phyloP scores from a whole-genome alignment of 306 rosid genomes.

The Gastrolobium bilobum region DNA sequence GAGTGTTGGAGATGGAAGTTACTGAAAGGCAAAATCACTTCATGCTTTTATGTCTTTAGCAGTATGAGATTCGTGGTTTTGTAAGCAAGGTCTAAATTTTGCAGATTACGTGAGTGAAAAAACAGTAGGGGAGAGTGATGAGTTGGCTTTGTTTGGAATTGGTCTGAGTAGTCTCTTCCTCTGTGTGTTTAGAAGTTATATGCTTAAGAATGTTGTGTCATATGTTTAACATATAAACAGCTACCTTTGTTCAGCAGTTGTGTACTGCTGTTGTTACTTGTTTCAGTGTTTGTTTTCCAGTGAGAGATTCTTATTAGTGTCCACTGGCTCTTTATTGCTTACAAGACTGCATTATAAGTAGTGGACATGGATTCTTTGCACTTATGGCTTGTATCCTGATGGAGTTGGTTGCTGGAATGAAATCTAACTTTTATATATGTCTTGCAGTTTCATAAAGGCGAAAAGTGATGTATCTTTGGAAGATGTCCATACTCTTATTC shows the following conservation, averaged over 20 bases:
- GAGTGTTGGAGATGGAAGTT: conserved; percentile 24
- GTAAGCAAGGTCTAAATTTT: conserved; percentile 32
- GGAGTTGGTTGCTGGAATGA: conserved; percentile 41
- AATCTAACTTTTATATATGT: conserved; percentile 41
- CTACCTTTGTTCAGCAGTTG: conserved; percentile 18
- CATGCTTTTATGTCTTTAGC: conserved; percentile 16
- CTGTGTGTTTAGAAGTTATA: conserved; percentile 14
- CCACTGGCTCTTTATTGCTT: conserved; percentile 18
- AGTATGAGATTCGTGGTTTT: conserved; percentile 37
- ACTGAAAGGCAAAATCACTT: conserved; percentile 17
- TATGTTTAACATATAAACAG: background rate
- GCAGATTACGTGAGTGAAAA: conserved; percentile 30
- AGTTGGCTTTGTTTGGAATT: conserved; percentile 16
- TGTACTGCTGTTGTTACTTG: conserved; percentile 35
- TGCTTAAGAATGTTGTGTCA: conserved; percentile 28
- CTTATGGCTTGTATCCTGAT: conserved; percentile 32
- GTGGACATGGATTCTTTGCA: conserved; percentile 1
- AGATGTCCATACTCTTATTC: conserved; percentile 70
- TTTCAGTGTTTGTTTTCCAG: conserved; percentile 20
- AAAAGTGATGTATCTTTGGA: conserved; percentile 91
- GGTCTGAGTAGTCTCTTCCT: background rate
- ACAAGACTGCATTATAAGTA: conserved; percentile 10
- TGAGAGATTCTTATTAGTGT: conserved; percentile 28
- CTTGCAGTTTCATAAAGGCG: conserved; percentile 91
- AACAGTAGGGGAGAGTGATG: conserved; percentile 28